Evolutionary conservation across 2,329 filamentous ascomycete species (phyloP), one percentile per base, ranked within the genome.

Genomic region (Colletotrichum kahawae): DNA sequence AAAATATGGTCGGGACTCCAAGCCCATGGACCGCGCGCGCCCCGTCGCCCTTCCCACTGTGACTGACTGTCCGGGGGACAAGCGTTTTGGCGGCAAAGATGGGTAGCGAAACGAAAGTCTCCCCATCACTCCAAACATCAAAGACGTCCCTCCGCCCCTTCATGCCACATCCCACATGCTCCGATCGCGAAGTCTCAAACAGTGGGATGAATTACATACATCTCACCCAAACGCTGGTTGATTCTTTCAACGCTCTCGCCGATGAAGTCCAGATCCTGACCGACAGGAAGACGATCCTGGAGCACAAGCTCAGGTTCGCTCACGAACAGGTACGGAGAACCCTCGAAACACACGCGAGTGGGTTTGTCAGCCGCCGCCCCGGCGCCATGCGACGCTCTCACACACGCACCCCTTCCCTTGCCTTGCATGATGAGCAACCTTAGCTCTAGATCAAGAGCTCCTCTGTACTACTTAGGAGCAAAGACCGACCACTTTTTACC

Each of bases 361-460:
- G 73, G 73, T 75, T 75, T 77, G 70, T 77, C 72, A 77, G 75
- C 24, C 51, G 62, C 67, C 71, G 31, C 24, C 21, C 38, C 38
- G 38, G 51, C 65, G 18, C 36, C 36, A 62, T 70, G 74, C 70
- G 56, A 76, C 67, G 54, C 51, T 29, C 59, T 60, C 34, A 60
- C 69, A 70, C 57, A 70, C 38, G 62, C 67, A 33, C 75, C 38
- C 65, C 68, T 62, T 79, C 68, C 72, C 43, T 51, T 51, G 43
- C 43, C 43, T 51, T 72, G 43, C 57, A 86, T 88, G 87, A 88
- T 87, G 84, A 86, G 78, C 81, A 80, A 80, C 82, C 82, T 93
- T 95, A 95, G 93, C 93, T 95, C 93, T 95, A 95, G 93, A 95
- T 94, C 93, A 93, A 89, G 90, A 95, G 92, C 89, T 90, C 87